A percentile compares a stretch with the other conserved stretches of the same genome.
phyloP scores from a whole-genome alignment of 2,329 filamentous ascomycete genomes.

The Didymella pomorum region DNA sequence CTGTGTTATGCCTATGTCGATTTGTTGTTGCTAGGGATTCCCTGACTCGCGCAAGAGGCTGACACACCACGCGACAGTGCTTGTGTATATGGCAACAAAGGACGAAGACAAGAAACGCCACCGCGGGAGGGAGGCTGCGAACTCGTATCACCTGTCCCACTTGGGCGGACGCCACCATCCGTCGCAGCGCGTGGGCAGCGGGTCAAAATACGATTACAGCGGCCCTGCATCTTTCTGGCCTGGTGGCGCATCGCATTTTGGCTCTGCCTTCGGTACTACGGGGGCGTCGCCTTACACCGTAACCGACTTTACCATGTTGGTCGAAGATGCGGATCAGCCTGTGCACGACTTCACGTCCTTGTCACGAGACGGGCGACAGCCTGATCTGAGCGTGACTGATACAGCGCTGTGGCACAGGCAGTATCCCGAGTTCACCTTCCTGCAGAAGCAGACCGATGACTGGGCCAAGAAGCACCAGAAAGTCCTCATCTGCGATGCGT shows the following conservation, averaged over 20 bases:
- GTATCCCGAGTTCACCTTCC: conserved; percentile 45
- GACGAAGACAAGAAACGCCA: conserved; percentile 41
- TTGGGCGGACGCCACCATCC: conserved; percentile 33
- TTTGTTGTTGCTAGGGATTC: conserved; percentile 23
- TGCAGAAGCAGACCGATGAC: conserved; percentile 28
- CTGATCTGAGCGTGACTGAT: conserved; percentile 45
- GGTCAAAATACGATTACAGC: conserved; percentile 36
- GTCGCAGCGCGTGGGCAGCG: conserved; percentile 24
- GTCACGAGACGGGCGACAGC: conserved; percentile 37
- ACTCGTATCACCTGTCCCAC: conserved; percentile 33
- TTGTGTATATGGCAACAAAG: conserved; percentile 52
- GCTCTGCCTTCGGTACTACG: conserved; percentile 19
- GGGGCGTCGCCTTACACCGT: conserved; percentile 33
- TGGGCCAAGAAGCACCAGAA: conserved; percentile 40
- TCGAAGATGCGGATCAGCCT: conserved; percentile 46
- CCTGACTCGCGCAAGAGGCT: conserved; percentile 29
- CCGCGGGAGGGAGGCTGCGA: conserved; percentile 28
- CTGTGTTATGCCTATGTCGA: background rate
- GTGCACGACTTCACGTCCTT: conserved; percentile 53
- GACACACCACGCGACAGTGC: conserved; percentile 42
- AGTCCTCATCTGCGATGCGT: conserved; percentile 53
- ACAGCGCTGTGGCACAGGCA: conserved; percentile 43
- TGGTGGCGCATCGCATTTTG: conserved; percentile 26
- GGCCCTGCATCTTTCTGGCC: conserved; percentile 27
- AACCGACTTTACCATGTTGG: conserved; percentile 53